phyloP scores from a whole-genome alignment of 352 stramenopile genomes.

The Phytophthora hibernalis region DNA sequence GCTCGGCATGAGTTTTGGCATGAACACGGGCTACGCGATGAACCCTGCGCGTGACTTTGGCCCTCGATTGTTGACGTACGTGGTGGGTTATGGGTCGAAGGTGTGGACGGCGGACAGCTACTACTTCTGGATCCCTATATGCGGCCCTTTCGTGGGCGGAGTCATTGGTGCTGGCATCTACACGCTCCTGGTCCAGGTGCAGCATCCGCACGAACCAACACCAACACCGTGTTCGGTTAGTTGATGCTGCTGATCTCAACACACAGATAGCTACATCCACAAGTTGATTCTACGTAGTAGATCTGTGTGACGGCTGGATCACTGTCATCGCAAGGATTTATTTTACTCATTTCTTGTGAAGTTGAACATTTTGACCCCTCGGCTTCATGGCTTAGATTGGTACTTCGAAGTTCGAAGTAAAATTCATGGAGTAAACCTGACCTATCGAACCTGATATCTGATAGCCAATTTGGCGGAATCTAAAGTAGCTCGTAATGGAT shows the following conservation, averaged over 20 bases:
- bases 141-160: conserved; percentile 2
- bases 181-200: conserved; percentile 8
- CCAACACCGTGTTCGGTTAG: background rate
- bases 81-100: conserved; percentile 12
- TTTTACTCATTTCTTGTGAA: too few species aligned
- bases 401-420: too few species aligned
- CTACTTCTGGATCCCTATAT: conserved; percentile 18
- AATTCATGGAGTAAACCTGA: too few species aligned
- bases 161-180: conserved; percentile 8
- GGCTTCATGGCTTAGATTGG: too few species aligned
- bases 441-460: too few species aligned
- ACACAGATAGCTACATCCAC: background rate
- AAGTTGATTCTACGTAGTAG: too few species aligned
- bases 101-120: conserved; percentile 12
- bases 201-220: conserved; percentile 12
- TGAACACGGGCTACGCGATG: conserved; percentile 13
- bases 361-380: too few species aligned
- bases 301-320: too few species aligned
- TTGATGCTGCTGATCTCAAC: background rate
- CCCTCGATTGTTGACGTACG: conserved; percentile 12
- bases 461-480: too few species aligned
- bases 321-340: too few species aligned
- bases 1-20: conserved; percentile 1
- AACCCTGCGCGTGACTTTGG: conserved; percentile 18
- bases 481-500: too few species aligned